Percentiles rank a stretch among this genome's conserved stretches.
Conservation (phyloP, 2,329 filamentous ascomycete species). For the Bipolaris oryzae region DNA sequence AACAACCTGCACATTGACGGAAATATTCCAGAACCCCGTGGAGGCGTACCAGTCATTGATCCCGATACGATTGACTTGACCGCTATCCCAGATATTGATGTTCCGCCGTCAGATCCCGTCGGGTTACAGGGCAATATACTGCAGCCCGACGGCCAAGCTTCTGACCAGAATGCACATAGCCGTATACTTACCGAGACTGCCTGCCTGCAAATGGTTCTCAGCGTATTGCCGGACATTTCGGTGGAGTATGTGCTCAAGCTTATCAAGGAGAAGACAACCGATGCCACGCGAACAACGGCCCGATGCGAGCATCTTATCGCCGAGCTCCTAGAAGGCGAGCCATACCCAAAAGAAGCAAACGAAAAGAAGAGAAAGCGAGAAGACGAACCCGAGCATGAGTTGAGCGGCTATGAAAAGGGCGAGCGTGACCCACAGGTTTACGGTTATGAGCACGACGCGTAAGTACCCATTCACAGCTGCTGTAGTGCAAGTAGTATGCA, state of each 20-base stretch:
- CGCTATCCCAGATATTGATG: conserved; percentile 31
- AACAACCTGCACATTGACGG: conserved; percentile 13
- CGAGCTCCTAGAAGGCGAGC: conserved; percentile 37
- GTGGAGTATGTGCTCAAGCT: conserved; percentile 38
- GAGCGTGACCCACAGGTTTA: conserved; percentile 16
- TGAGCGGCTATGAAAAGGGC: conserved; percentile 31
- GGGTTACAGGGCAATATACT: neutral
- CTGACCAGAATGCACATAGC: neutral
- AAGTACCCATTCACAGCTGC: conserved; percentile 25
- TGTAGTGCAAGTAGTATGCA: neutral
- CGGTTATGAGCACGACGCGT: conserved; percentile 35
- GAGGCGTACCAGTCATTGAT: conserved; percentile 1
- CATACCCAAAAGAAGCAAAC: conserved; percentile 40
- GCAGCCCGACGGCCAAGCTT: neutral
- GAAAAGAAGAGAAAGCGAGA: conserved; percentile 42
- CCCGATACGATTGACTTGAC: conserved; percentile 29
- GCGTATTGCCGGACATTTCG: conserved; percentile 44
- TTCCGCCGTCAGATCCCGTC: conserved; percentile 20
- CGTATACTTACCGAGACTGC: conserved; percentile 29
- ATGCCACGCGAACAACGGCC: conserved; percentile 26
- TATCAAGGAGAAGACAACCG: conserved; percentile 32
- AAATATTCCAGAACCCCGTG: conserved; percentile 1
- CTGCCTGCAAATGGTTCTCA: conserved; percentile 41
- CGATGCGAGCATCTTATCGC: conserved; percentile 39
- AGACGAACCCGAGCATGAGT: conserved; percentile 29